Evolutionary conservation across 148 eudicot genomes (phyloP).

Genomic region (Drosera capensis): DNA sequence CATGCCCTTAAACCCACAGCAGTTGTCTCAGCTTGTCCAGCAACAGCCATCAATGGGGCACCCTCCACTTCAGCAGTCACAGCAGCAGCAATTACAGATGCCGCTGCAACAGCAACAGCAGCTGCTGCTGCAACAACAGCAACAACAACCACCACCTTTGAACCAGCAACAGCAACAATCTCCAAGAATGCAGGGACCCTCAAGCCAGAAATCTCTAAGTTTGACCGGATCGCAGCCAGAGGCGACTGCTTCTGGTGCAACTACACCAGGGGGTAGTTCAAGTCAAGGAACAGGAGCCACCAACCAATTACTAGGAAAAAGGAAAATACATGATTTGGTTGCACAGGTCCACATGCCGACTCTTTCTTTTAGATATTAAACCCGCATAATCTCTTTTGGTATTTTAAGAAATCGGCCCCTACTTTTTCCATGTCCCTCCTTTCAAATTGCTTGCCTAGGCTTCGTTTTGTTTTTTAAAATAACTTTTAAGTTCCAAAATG

Average conservation of each 20-base stretch:
- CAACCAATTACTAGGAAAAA: conserved; percentile 83
- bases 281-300: conserved; percentile 92
- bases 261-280: conserved; percentile 86
- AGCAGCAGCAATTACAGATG: conserved; percentile 25
- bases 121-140: conserved; percentile 10
- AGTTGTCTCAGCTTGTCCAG: conserved; percentile 61
- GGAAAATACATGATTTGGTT: conserved; percentile 86
- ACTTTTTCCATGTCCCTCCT: too few relatives aligned
- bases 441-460: too few relatives aligned
- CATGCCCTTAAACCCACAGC: conserved; percentile 47
- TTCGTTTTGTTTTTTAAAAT: too few relatives aligned
- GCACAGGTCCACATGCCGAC: conserved; percentile 56
- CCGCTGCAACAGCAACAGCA: conserved; percentile 23
- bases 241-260: conserved; percentile 77
- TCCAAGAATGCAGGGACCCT: conserved; percentile 46
- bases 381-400: too few relatives aligned
- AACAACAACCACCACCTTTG: conserved; percentile 23
- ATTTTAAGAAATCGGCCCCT: too few relatives aligned
- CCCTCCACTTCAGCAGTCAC: conserved; percentile 39
- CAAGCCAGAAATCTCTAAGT: conserved; percentile 75
- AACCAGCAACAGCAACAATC: conserved; percentile 53
- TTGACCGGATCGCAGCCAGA: conserved; percentile 95
- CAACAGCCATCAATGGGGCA: conserved; percentile 36
- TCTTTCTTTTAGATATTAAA: neutral
- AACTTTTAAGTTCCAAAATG: too few relatives aligned